Percentiles rank a stretch among this genome's conserved stretches.
Conservation (phyloP, 257 asterid species). For the Verbena officinalis region DNA sequence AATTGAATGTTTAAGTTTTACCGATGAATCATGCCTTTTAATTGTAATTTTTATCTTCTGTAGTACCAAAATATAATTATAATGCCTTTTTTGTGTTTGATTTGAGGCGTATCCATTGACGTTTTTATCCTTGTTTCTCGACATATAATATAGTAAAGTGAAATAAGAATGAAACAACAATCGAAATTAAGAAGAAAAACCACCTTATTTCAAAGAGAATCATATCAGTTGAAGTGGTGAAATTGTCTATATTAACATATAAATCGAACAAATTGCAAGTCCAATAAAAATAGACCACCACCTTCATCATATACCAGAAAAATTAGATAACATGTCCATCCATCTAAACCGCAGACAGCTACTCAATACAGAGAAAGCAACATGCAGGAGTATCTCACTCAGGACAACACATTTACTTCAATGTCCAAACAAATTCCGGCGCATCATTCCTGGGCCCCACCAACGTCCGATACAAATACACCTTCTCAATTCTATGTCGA, state of each 20-base stretch:
- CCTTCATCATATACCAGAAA: slow-evolving; percentile 27
- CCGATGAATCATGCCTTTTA: too few species aligned
- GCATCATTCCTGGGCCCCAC: slow-evolving; percentile 80
- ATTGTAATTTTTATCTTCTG: too few species aligned
- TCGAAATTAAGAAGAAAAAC: too few species aligned
- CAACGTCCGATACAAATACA: slow-evolving; percentile 78
- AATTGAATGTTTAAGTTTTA: not conserved
- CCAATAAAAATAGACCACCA: slow-evolving; percentile 28
- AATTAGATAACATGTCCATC: slow-evolving; percentile 18
- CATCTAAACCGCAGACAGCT: slow-evolving; percentile 29
- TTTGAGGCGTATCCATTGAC: too few species aligned
- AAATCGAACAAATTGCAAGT: slow-evolving; percentile 22
- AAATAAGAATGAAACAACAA: too few species aligned
- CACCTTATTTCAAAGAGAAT: too few species aligned
- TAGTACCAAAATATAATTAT: too few species aligned
- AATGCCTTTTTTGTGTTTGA: too few species aligned
- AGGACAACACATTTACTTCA: slow-evolving; percentile 41
- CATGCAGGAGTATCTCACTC: not conserved
- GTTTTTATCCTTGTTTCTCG: too few species aligned
- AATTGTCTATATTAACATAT: slow-evolving; percentile 34
- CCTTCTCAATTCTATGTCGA: slow-evolving; percentile 58
- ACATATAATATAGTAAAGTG: too few species aligned
- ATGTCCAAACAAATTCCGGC: slow-evolving; percentile 66
- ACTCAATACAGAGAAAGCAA: not conserved
- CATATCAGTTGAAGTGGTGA: not conserved